These are phyloP conservation scores for Nephelium lappaceum DNA, from an alignment of 345 rosid species.

Conservation along the genomic window DNA sequence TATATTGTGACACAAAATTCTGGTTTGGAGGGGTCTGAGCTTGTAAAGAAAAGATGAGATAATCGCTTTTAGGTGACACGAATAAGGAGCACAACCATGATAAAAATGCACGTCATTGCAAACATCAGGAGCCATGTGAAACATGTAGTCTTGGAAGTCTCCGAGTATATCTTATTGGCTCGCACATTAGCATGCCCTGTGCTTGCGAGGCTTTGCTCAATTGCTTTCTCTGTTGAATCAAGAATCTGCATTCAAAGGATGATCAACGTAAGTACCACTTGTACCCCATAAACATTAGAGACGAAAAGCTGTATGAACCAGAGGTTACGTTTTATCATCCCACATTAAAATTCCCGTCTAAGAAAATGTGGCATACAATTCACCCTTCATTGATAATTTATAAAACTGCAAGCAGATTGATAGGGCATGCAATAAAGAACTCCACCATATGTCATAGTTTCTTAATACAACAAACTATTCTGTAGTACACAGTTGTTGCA, in stretches of 20 bases:
- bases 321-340: no score
- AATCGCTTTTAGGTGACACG: conserved; percentile 57
- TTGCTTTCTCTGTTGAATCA: conserved; percentile 81
- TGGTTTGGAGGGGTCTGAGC: background rate
- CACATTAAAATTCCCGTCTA: no score
- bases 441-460: background rate
- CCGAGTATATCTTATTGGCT: conserved; percentile 60
- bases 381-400: no score
- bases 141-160: conserved; percentile 78
- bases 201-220: conserved; percentile 90
- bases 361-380: no score
- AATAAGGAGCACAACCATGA: conserved; percentile 86
- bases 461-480: background rate
- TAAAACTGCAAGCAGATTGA: no score
- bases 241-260: conserved; percentile 57
- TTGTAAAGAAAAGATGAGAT: background rate
- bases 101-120: conserved; percentile 66
- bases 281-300: no score
- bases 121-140: conserved; percentile 83
- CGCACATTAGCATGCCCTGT: conserved; percentile 75
- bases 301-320: no score
- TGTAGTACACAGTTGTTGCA: no score
- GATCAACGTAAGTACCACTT: background rate
- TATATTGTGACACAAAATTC: background rate
- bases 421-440: background rate